Base-by-base conservation (phyloP, 2,329 filamentous ascomycete species). In the Sporothrix curviconia region DNA sequence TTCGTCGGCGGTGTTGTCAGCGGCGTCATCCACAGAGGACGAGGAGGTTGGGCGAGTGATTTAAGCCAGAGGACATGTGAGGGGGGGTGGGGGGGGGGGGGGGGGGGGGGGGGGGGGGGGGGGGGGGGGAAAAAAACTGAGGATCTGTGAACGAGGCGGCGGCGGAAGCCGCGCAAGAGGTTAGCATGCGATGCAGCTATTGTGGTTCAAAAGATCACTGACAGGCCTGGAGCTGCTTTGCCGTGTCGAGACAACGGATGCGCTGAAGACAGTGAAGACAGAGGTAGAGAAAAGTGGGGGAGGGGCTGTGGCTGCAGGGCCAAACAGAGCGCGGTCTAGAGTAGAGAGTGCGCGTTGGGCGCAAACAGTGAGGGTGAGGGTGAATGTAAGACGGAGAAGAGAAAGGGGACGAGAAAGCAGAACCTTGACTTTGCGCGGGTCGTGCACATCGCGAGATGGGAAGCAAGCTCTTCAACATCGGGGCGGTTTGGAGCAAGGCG, bases 1-100 rank as follows among this genome's bases (percentile, higher is more conserved):
- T 76, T 99, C 94, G 71, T 97, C 94, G 69, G 92, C 92, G 39
- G 92, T 95, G 70, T 94, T 92, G 68, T 96, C 92, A 72, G 87
- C 84, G 65, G 83, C 81, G 71, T 96, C 92, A 74, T 92, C 91
- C 65, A 84, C 85, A 47, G 89, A 89, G 60, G 86, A 89, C 57
- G 85, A 83, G 55, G 89, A 88, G 54, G 87, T 87, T 59, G 89
- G 88, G 61, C n/a, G 90, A 92, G 66, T 86, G 78, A 76, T 85
- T 74, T 83, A 79, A 76, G 77, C 76, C 72, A n/a, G n/a, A n/a
- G 76, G 76, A 71, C 63, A 82, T 70, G 65, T 83, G 79, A 59
- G 80, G 75, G 61, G 78, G 75, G 74, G 80, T 84, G 66, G 69
- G 65, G 57, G 30, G 11, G 61, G 59, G n/a, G n/a, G n/a, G n/a